phyloP scores from a whole-genome alignment of 768 basidiomycete species.

The Crucibulum laeve region DNA sequence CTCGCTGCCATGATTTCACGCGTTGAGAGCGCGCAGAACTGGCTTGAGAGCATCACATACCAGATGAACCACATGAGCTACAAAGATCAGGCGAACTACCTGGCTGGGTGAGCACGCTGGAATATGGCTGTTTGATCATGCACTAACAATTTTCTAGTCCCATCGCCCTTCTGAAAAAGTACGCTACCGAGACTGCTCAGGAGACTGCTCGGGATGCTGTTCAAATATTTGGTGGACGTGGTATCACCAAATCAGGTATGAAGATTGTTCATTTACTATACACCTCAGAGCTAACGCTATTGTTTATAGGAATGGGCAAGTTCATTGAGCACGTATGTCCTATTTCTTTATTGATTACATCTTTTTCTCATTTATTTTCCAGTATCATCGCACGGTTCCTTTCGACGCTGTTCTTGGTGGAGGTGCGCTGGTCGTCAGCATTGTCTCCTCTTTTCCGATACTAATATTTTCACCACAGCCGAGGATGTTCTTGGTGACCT shows the following conservation, averaged over 20 bases:
- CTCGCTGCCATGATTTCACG: conserved; percentile 79
- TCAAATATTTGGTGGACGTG: conserved; percentile 79
- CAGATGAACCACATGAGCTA: conserved; percentile 89
- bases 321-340: conserved; percentile 10
- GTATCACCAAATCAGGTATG: conserved; percentile 76
- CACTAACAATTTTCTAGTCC: conserved; percentile 33
- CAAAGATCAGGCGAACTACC: conserved; percentile 64
- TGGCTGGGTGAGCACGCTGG: conserved; percentile 56
- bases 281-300: not conserved
- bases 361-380: not conserved
- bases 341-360: not conserved
- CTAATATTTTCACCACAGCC: conserved; percentile 23
- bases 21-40: conserved; percentile 76
- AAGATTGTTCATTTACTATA: not conserved
- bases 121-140: not conserved
- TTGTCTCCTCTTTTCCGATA: not conserved
- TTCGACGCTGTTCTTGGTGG: conserved; percentile 17
- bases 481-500: conserved; percentile 57
- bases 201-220: conserved; percentile 77
- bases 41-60: conserved; percentile 83
- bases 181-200: conserved; percentile 69
- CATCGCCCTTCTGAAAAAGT: conserved; percentile 79
- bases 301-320: conserved; percentile 7
- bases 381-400: conserved; percentile 10
- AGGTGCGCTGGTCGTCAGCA: conserved; percentile 9